Percentiles rank a stretch among this genome's conserved stretches.
Conservation (phyloP, 2,329 filamentous ascomycete genomes). For the Fusarium avenaceum region DNA sequence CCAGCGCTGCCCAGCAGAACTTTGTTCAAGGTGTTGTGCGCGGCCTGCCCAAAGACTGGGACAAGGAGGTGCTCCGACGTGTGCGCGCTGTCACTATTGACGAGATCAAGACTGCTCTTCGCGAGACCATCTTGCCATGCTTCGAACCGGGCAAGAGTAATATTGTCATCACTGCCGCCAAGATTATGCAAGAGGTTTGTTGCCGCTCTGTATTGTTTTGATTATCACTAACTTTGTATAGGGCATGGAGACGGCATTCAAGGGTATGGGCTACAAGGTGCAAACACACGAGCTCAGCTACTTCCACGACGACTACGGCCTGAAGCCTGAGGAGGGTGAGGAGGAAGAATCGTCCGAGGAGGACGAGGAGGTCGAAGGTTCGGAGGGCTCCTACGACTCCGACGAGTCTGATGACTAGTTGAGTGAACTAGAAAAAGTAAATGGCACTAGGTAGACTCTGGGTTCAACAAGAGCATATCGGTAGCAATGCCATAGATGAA, state of each 20-base stretch:
- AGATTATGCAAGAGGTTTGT: constrained; percentile 85
- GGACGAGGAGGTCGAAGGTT: constrained; percentile 54
- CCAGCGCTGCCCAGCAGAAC: constrained; percentile 83
- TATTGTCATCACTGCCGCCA: constrained; percentile 88
- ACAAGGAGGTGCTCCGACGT: constrained; percentile 79
- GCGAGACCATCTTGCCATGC: constrained; percentile 80
- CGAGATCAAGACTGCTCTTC: constrained; percentile 81
- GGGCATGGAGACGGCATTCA: constrained; percentile 82
- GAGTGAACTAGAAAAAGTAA: not conserved
- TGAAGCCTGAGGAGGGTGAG: constrained; percentile 75
- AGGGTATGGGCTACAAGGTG: constrained; percentile 81
- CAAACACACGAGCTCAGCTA: constrained; percentile 79
- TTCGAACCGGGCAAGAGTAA: constrained; percentile 87
- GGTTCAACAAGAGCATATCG: constrained; percentile 27
- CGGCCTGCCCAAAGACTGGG: constrained; percentile 81
- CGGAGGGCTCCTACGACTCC: constrained; percentile 52
- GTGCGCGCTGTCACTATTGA: constrained; percentile 82
- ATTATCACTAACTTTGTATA: constrained; percentile 55
- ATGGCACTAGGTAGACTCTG: constrained; percentile 32
- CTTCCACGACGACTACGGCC: constrained; percentile 92
- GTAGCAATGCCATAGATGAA: constrained; percentile 43
- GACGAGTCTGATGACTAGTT: constrained; percentile 48
- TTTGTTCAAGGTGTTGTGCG: constrained; percentile 86
- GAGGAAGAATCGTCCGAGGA: constrained; percentile 66
- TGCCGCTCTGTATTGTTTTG: too few relatives aligned